Evolutionary conservation across 2,329 filamentous ascomycete genomes (phyloP).

Genomic region (Plenodomus lindquistii): DNA sequence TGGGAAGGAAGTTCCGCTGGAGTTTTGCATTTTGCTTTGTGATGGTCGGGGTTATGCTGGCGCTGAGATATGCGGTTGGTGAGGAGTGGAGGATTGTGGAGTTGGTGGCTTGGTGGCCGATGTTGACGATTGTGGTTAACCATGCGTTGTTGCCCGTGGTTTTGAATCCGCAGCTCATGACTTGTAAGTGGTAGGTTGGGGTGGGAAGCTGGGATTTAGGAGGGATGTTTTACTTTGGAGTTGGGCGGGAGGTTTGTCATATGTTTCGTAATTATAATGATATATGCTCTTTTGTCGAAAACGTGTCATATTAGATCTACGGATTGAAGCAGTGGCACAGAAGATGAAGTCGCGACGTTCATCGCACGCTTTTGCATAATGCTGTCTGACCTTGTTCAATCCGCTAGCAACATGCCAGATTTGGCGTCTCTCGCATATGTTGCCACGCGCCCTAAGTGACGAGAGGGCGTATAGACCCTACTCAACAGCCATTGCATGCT

Average conservation of each 20-base stretch:
- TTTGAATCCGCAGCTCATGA: constrained; percentile 79
- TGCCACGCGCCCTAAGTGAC: constrained; percentile 2
- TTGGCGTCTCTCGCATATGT: no score
- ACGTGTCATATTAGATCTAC: no score
- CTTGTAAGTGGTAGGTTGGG: constrained; percentile 68
- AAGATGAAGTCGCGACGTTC: no score
- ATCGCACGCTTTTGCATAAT: no score
- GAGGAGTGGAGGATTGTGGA: constrained; percentile 54
- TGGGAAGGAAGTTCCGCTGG: constrained; percentile 74
- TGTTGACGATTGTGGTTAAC: constrained; percentile 67
- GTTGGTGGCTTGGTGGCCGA: constrained; percentile 72
- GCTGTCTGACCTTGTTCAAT: no score
- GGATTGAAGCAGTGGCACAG: no score
- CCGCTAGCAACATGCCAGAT: no score
- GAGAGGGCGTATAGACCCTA: constrained; percentile 1
- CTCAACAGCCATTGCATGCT: neutral
- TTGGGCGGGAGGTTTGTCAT: no score
- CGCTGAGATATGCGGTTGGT: constrained; percentile 69
- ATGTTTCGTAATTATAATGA: no score
- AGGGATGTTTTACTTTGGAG: neutral
- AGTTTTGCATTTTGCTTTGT: constrained; percentile 67
- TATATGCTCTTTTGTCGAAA: no score
- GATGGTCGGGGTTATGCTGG: constrained; percentile 63
- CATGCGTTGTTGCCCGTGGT: constrained; percentile 74
- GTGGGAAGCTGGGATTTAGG: neutral